Conservation (phyloP, 768 basidiomycete genomes). For the Amanita molliuscula region DNA sequence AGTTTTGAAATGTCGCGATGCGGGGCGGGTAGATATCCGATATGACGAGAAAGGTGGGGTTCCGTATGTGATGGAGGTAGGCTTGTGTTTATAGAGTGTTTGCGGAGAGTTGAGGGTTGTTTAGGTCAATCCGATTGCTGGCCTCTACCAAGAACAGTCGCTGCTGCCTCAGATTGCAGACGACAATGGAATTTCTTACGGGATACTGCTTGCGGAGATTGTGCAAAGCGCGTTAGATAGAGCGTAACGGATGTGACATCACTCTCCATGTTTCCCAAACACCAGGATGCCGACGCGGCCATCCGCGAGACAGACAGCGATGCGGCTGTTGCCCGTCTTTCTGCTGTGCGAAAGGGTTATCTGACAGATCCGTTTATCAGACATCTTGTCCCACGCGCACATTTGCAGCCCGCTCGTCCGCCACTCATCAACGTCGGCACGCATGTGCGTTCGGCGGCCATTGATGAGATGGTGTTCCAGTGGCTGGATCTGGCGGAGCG, state of each 20-base stretch:
- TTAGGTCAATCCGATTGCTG: background rate
- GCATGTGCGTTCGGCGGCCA: conserved; percentile 68
- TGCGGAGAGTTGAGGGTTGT: background rate
- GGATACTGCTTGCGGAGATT: background rate
- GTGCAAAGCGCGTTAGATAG: background rate
- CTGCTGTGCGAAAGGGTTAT: conserved; percentile 79
- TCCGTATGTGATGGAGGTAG: background rate
- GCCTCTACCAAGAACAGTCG: background rate
- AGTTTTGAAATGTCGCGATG: background rate
- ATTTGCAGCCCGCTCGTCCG: conserved; percentile 51
- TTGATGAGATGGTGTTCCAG: conserved; percentile 64
- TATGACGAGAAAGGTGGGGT: background rate
- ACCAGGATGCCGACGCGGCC: conserved; percentile 42
- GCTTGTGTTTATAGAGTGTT: background rate
- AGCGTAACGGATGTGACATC: conserved; percentile 1
- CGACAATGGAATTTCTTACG: background rate
- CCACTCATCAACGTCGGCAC: conserved; percentile 96
- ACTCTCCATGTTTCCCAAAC: background rate
- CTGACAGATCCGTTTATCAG: conserved; percentile 66
- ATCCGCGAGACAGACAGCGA: conserved; percentile 76
- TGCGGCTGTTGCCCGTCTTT: conserved; percentile 74
- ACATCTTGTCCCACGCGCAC: conserved; percentile 57
- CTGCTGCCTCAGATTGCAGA: background rate
- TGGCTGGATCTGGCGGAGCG: conserved; percentile 43
- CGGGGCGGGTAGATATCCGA: background rate